phyloP scores from a whole-genome alignment of 2,329 filamentous ascomycete species.

The Drechslera avenae region DNA sequence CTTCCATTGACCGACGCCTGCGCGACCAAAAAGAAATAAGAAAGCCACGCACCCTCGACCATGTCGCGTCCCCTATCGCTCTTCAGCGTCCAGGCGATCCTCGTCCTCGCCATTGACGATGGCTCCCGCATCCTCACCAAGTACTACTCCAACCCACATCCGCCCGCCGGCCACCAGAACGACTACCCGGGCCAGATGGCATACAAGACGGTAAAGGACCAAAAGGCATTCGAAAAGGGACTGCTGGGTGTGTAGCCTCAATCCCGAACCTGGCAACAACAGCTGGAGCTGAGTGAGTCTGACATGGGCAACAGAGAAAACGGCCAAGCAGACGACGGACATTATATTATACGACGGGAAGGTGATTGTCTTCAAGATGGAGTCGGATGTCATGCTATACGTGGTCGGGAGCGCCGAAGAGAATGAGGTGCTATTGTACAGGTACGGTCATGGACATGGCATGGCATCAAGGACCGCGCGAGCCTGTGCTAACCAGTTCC shows the following conservation, averaged over 20 bases:
- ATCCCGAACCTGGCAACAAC: slow-evolving; percentile 81
- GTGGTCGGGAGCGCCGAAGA: slow-evolving; percentile 88
- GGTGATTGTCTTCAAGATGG: slow-evolving; percentile 96
- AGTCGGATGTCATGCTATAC: slow-evolving; percentile 96
- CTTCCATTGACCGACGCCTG: slow-evolving; percentile 9
- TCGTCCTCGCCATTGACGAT: slow-evolving; percentile 72
- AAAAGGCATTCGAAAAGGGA: slow-evolving; percentile 96
- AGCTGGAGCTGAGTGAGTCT: slow-evolving; percentile 48
- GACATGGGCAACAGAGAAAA: slow-evolving; percentile 67
- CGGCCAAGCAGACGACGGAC: slow-evolving; percentile 91
- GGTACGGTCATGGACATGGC: slow-evolving; percentile 26
- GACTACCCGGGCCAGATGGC: slow-evolving; percentile 71
- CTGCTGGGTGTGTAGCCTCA: slow-evolving; percentile 71
- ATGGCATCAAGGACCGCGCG: no score
- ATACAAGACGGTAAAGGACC: slow-evolving; percentile 87
- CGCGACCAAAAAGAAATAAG: not conserved
- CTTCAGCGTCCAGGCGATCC: slow-evolving; percentile 60
- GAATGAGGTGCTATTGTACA: slow-evolving; percentile 97
- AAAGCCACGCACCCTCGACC: slow-evolving; percentile 10
- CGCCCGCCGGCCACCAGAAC: slow-evolving; percentile 64
- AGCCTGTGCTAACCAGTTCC: slow-evolving; percentile 17
- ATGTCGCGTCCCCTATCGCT: slow-evolving; percentile 61
- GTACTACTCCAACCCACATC: slow-evolving; percentile 80
- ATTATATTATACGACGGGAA: slow-evolving; percentile 98
- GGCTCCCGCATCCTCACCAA: slow-evolving; percentile 91